Base-by-base conservation (phyloP, 2,329 filamentous ascomycete genomes). In the Fusarium multiceps region DNA sequence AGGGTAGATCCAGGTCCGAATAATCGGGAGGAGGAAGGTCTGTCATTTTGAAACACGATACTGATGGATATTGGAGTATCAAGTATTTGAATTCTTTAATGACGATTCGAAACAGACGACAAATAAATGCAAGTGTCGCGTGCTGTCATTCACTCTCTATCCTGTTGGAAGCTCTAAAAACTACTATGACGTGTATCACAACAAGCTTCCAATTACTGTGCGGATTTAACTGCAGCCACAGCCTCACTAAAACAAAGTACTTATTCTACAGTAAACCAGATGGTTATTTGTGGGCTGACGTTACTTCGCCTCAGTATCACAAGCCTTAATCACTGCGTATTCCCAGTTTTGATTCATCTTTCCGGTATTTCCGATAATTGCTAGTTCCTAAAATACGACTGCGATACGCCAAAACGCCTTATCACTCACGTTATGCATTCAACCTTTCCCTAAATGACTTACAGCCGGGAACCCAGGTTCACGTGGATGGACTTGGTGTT, bases 401-500 rank as follows among this genome's bases (percentile, higher is more conserved):
- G 28, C 27, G 23, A 50, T 66, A 68, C 68, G 68, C 68, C 68
- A 41, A 21, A 64, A 63, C 68, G 68, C 68, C 67, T 50, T 28
- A 43, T 51, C 45, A 21, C 21, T 34, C 50, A 21, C 25, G 13
- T 47, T 14, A 21, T 37, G 43, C 42, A 32, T 23, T 49, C 41
- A 18, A 63, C 13, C 45, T 54, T 25, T 21, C 34, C 27, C 16
- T 13, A 7, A 21, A 16, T 34, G 20, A 46, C 59, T 66, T 60
- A 75, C 50, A 75, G 57, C 32, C 72, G 72, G 48, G 72, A 54
- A 9, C 73, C 73, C 6, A 75, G 61, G 59, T 75, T 75, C n/a
- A 75, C 72, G 30, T 75, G 73, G 18, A 76, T 64, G 4, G 72
- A 54, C 64, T 76, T 76, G 58, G 67, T 67, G 48, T 71, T 68